Conservation (phyloP, 1,284 basidiomycete genomes). For the Tylopilus sp. region DNA sequence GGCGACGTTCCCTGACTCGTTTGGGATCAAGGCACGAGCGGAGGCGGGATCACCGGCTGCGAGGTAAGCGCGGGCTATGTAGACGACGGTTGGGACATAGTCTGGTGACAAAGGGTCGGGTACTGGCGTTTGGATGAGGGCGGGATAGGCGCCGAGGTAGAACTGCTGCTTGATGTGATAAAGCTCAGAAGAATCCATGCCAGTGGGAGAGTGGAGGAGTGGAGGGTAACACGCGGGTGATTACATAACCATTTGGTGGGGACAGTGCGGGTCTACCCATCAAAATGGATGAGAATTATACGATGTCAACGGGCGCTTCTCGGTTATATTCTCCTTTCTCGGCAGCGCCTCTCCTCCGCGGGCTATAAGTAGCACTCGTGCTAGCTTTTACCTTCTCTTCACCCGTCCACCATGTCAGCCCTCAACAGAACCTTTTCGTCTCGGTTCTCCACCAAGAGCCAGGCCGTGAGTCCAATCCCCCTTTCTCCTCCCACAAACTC, state of each 20-base stretch:
- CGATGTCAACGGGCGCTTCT: too few relatives aligned
- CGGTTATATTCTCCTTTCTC: constrained; percentile 29
- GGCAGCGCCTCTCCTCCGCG: constrained; percentile 8
- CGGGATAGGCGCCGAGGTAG: constrained; percentile 70
- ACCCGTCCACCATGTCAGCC: constrained; percentile 22
- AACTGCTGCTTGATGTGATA: constrained; percentile 87
- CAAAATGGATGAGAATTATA: neutral
- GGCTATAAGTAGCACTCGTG: constrained; percentile 26
- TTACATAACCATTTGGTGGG: neutral
- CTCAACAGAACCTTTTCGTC: constrained; percentile 30
- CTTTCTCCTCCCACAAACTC: neutral
- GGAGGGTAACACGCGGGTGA: too few relatives aligned
- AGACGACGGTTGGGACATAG: constrained; percentile 64
- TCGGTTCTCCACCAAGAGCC: constrained; percentile 30
- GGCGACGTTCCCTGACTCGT: constrained; percentile 60
- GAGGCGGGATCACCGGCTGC: constrained; percentile 64
- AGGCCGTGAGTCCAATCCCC: constrained; percentile 22
- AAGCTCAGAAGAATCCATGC: constrained; percentile 74
- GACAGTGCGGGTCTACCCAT: neutral
- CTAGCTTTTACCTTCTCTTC: neutral
- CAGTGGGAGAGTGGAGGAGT: too few relatives aligned
- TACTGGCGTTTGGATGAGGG: constrained; percentile 48
- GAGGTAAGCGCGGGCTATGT: constrained; percentile 81
- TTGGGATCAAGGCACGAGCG: constrained; percentile 53
- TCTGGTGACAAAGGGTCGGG: constrained; percentile 64